Conservation (phyloP, 2,329 filamentous ascomycete genomes). For the Eurotiales sp. region DNA sequence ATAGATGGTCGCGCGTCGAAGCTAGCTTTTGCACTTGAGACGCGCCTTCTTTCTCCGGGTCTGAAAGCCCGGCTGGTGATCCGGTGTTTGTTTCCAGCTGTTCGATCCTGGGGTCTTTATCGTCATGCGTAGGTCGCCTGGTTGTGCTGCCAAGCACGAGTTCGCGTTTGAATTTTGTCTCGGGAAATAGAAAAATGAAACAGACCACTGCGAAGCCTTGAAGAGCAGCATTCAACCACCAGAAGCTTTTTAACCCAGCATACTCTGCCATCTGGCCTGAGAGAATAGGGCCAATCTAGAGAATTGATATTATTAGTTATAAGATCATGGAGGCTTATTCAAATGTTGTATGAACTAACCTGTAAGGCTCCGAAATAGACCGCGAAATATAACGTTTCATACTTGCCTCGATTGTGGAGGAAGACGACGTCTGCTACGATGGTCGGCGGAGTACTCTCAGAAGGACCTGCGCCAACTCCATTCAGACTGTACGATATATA, state of each 20-base stretch:
- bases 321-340: not conserved
- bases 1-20: not conserved
- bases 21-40: not conserved
- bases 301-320: constrained; percentile 20
- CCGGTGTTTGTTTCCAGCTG: not conserved
- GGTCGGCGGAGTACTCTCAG: constrained; percentile 54
- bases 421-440: constrained; percentile 65
- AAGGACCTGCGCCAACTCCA: constrained; percentile 9
- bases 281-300: constrained; percentile 53
- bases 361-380: constrained; percentile 58
- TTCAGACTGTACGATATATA: not conserved
- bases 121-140: not conserved
- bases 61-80: not conserved
- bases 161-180: constrained; percentile 59
- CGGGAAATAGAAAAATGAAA: constrained; percentile 58
- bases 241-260: constrained; percentile 60
- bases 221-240: constrained; percentile 61
- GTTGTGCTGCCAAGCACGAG: not conserved
- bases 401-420: constrained; percentile 61
- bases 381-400: constrained; percentile 59
- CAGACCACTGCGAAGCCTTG: constrained; percentile 39
- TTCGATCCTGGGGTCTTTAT: not conserved
- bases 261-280: constrained; percentile 57
- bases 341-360: constrained; percentile 14
- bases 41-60: not conserved